These are phyloP conservation scores for Sophora flavescens DNA, from an alignment of 306 rosid species.

Conservation along the genomic window DNA sequence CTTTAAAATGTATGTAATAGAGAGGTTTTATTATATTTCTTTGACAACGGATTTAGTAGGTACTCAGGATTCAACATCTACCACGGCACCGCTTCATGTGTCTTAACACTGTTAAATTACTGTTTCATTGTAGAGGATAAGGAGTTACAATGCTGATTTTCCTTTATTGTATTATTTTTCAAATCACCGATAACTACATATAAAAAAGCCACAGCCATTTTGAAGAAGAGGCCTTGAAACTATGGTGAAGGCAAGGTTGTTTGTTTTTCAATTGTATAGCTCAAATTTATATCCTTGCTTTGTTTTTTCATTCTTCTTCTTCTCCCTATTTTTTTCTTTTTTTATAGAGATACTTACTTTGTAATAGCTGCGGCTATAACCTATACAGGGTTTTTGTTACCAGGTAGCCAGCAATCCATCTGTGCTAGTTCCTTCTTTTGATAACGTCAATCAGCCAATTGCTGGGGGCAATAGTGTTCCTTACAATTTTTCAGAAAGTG, in stretches of 20 bases:
- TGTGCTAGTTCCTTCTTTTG: slow-evolving; percentile 53
- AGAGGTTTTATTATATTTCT: slow-evolving; percentile 13
- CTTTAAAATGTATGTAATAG: slow-evolving; percentile 10
- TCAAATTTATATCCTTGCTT: background rate
- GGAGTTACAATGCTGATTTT: slow-evolving; percentile 4
- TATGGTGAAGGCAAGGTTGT: background rate
- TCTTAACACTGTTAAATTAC: background rate
- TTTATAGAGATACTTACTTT: slow-evolving; percentile 28
- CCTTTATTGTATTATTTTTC: background rate
- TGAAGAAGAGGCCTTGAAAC: slow-evolving; percentile 23
- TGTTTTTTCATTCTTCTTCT: slow-evolving; percentile 1
- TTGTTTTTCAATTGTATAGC: background rate
- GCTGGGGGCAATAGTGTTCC: slow-evolving; percentile 46
- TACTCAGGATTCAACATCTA: slow-evolving; percentile 19
- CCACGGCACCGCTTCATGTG: background rate
- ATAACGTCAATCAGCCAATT: slow-evolving; percentile 53
- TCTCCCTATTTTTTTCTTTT: background rate
- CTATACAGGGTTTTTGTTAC: slow-evolving; percentile 40
- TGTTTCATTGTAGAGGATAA: background rate
- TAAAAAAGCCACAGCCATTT: background rate
- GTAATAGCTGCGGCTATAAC: slow-evolving; percentile 28
- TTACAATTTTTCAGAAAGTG: slow-evolving; percentile 51
- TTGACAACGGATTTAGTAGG: slow-evolving; percentile 15
- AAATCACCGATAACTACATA: background rate
- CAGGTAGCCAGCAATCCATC: slow-evolving; percentile 63